Evolutionary conservation across 1,139 yeast genomes (phyloP).

Genomic region (Yamadazyma buinensis): DNA sequence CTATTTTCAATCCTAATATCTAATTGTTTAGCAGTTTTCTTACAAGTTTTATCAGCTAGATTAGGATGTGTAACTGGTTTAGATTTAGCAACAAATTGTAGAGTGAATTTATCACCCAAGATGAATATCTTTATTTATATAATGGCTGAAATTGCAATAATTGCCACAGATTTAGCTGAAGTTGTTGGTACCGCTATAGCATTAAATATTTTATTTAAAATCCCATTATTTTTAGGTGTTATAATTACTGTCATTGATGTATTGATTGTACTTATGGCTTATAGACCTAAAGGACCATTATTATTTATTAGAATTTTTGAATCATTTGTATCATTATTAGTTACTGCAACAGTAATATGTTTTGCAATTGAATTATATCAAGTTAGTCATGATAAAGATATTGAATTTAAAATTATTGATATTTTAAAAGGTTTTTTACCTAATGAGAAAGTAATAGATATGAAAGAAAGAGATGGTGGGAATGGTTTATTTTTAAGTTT

Average conservation of each 20-base stretch:
- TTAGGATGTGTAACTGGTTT: constrained; percentile 89
- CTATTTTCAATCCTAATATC: constrained; percentile 77
- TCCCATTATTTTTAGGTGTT: constrained; percentile 81
- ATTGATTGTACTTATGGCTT: constrained; percentile 77
- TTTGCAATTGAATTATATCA: constrained; percentile 76
- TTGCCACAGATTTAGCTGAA: constrained; percentile 91
- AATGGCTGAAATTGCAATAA: constrained; percentile 82
- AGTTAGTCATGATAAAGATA: constrained; percentile 50
- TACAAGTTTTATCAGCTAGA: constrained; percentile 81
- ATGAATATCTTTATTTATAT: constrained; percentile 61
- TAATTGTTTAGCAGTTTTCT: constrained; percentile 79
- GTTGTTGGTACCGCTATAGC: constrained; percentile 94
- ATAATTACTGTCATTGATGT: constrained; percentile 82
- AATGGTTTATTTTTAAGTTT: constrained; percentile 79
- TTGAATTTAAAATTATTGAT: constrained; percentile 49
- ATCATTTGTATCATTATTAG: constrained; percentile 71
- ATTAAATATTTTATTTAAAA: constrained; percentile 69
- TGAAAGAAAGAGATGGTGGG: constrained; percentile 57
- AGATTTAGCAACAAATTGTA: constrained; percentile 84
- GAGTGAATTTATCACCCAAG: constrained; percentile 63
- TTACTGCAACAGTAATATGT: constrained; percentile 78
- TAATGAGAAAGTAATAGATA: constrained; percentile 57
- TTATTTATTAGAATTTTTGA: constrained; percentile 78
- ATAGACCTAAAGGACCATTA: constrained; percentile 84
- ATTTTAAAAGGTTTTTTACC: constrained; percentile 78